Percentiles rank a stretch among this genome's conserved stretches.
These are phyloP conservation scores for Acanthamoeba quina DNA, from an alignment of 208 protist species.

Conservation along the genomic window DNA sequence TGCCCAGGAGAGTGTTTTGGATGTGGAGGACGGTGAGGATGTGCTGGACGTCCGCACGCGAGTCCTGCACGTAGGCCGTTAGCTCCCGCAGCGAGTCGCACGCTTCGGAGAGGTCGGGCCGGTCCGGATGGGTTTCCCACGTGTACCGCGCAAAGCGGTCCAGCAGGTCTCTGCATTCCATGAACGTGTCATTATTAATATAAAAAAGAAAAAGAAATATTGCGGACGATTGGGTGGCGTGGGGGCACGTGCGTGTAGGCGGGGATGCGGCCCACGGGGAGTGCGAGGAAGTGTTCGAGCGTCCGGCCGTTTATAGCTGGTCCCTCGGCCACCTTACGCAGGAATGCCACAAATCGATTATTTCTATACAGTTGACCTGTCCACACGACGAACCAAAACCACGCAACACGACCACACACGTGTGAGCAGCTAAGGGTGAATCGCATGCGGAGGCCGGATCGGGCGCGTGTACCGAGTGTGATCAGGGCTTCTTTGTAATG, in stretches of 20 bases:
- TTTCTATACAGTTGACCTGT: constrained; percentile 66
- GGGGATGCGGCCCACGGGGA: constrained; percentile 51
- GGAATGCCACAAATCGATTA: constrained; percentile 37
- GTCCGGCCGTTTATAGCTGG: constrained; percentile 23
- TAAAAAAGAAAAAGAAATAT: neutral
- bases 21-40: constrained; percentile 61
- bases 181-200: no score
- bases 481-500: constrained; percentile 70
- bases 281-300: constrained; percentile 42
- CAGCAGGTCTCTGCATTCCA: constrained; percentile 23
- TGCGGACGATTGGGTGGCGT: no score
- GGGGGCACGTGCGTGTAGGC: neutral
- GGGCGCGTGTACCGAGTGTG: constrained; percentile 1
- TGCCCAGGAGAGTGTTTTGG: constrained; percentile 42
- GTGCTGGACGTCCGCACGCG: constrained; percentile 41
- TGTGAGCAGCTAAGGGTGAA: neutral
- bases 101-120: constrained; percentile 40
- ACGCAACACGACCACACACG: neutral
- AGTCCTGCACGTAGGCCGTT: constrained; percentile 59
- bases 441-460: neutral
- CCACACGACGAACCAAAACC: neutral
- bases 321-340: constrained; percentile 24
- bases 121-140: constrained; percentile 43
- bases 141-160: constrained; percentile 31
- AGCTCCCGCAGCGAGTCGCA: constrained; percentile 19